Conservation (phyloP, 768 basidiomycete genomes). For the Pleurotus cornucopiae region DNA sequence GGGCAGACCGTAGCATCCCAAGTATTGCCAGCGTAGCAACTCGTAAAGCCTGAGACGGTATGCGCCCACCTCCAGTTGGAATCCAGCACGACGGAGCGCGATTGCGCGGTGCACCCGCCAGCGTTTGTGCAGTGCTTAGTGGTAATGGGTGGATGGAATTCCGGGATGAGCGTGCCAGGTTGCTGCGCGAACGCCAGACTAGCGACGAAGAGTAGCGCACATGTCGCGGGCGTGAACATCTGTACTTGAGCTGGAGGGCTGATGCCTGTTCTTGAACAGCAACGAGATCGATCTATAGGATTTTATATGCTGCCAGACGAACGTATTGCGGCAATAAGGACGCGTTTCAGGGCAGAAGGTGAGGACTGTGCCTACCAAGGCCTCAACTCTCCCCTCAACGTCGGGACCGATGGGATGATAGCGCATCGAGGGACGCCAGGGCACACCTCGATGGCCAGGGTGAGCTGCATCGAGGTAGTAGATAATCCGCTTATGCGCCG, state of each 20-base stretch:
- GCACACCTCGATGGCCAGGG: background rate
- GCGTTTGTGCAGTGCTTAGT: conserved; percentile 24
- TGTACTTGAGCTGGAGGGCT: background rate
- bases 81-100: conserved; percentile 26
- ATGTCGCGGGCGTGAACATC: conserved; percentile 16
- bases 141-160: conserved; percentile 31
- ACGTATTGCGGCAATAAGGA: too few species aligned
- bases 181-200: conserved; percentile 29
- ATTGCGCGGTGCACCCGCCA: conserved; percentile 20
- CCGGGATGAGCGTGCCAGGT: conserved; percentile 30
- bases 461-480: background rate
- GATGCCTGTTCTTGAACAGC: background rate
- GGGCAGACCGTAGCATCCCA: conserved; percentile 36
- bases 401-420: background rate
- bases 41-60: conserved; percentile 18
- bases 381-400: background rate
- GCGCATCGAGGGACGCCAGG: background rate
- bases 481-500: background rate
- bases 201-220: conserved; percentile 10
- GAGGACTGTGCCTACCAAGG: background rate
- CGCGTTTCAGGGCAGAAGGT: background rate
- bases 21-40: conserved; percentile 33
- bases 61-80: conserved; percentile 35
- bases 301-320: background rate
- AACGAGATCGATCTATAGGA: background rate